Evolutionary conservation across 371 early-diverging fungal species (phyloP).

Genomic region (Umbelopsis sp.): DNA sequence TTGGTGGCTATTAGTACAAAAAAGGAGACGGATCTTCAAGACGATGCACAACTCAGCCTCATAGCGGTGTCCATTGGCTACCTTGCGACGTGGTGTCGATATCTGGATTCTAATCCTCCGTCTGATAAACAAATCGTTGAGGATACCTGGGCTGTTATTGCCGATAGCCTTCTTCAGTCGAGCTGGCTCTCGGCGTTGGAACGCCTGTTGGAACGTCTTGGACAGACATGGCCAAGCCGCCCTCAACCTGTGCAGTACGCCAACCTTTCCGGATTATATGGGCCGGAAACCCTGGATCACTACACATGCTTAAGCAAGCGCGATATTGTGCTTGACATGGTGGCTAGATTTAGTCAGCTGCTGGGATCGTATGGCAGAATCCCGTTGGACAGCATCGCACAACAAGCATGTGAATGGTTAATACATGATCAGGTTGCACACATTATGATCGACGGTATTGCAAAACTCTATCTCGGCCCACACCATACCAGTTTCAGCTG

Average conservation of each 20-base stretch:
- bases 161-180: slow-evolving; percentile 22
- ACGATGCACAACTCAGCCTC: slow-evolving; percentile 1
- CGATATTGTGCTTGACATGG: slow-evolving; percentile 20
- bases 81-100: slow-evolving; percentile 51
- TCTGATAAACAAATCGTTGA: slow-evolving; percentile 28
- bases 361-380: slow-evolving; percentile 26
- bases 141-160: slow-evolving; percentile 28
- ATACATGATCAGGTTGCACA: neutral
- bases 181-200: slow-evolving; percentile 22
- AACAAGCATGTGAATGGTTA: neutral
- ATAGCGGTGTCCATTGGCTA: slow-evolving; percentile 40
- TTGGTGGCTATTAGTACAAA: neutral
- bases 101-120: slow-evolving; percentile 36
- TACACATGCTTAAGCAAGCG: slow-evolving; percentile 25
- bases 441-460: neutral
- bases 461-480: neutral
- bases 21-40: neutral
- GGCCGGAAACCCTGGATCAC: slow-evolving; percentile 19
- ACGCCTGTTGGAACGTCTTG: slow-evolving; percentile 13
- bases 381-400: slow-evolving; percentile 23
- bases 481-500: neutral
- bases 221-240: neutral
- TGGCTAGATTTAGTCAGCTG: slow-evolving; percentile 24
- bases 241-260: neutral
- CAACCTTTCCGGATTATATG: neutral